Evolutionary conservation across 441 rosid genomes (phyloP).

Genomic region (Dalechampia spathulata): DNA sequence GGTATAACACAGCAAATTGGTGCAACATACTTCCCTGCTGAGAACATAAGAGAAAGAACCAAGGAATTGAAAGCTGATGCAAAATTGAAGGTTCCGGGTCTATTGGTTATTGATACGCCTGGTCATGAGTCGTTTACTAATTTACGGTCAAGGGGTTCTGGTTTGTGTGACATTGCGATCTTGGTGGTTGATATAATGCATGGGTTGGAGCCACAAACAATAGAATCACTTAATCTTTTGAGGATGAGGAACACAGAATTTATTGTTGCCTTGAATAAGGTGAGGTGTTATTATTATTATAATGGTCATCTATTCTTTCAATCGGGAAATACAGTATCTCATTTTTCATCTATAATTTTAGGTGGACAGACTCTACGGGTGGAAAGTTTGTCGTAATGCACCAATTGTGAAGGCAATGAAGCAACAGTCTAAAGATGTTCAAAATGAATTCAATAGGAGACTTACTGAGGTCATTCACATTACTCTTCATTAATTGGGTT

Average conservation of each 20-base stretch:
- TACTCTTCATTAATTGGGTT: not conserved
- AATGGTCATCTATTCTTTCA: not conserved
- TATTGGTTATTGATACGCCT: conserved; percentile 96
- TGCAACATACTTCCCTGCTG: conserved; percentile 94
- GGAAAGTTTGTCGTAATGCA: conserved; percentile 74
- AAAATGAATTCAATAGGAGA: conserved; percentile 69
- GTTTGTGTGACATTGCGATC: conserved; percentile 96
- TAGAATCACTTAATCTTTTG: conserved; percentile 87
- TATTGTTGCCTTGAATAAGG: conserved; percentile 93
- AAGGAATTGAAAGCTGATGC: conserved; percentile 94
- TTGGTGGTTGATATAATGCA: conserved; percentile 97
- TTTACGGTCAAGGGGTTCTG: conserved; percentile 88
- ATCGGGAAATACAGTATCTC: not conserved
- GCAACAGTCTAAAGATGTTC: conserved; percentile 71
- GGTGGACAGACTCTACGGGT: conserved; percentile 95
- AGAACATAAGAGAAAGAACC: conserved; percentile 93
- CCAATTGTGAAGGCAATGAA: conserved; percentile 72
- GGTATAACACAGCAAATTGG: conserved; percentile 99
- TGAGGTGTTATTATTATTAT: conserved; percentile 15
- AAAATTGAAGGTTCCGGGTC: conserved; percentile 86
- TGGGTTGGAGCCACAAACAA: conserved; percentile 92
- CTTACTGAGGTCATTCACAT: conserved; percentile 39
- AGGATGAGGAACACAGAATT: conserved; percentile 87
- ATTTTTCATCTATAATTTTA: conserved; percentile 20
- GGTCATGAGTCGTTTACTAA: conserved; percentile 94